Conservation (phyloP, 1,284 basidiomycete genomes). For the Entoloma clypeatum region DNA sequence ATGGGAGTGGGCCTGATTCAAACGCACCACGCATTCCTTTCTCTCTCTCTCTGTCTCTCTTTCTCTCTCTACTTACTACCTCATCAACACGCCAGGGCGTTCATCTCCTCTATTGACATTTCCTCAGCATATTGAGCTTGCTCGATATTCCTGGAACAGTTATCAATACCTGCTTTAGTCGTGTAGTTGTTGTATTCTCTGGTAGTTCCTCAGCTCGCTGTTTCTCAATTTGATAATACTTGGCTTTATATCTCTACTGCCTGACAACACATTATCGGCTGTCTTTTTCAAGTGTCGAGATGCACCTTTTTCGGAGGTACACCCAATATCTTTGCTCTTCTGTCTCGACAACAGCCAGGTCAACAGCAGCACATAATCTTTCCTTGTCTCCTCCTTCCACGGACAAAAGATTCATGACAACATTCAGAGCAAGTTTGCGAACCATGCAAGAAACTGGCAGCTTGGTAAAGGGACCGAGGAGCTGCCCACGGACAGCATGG, state of each 20-base stretch:
- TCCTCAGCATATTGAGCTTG: conserved; percentile 16
- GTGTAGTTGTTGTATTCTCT: conserved; percentile 21
- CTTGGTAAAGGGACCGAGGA: conserved; percentile 73
- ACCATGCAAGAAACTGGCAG: conserved; percentile 38
- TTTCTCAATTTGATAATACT: too few species aligned
- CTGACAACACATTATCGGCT: too few species aligned
- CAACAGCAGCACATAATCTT: conserved; percentile 34
- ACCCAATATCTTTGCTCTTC: conserved; percentile 43
- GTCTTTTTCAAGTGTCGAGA: too few species aligned
- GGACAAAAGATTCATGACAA: conserved; percentile 28
- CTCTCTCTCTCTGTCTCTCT: conserved; percentile 16
- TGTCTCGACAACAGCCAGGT: conserved; percentile 37
- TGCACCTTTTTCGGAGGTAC: conserved; percentile 19
- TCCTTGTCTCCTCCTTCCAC: conserved; percentile 20
- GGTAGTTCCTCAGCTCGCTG: conserved; percentile 3
- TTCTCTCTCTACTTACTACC: conserved; percentile 21
- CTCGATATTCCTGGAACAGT: conserved; percentile 17
- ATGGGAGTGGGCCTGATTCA: conserved; percentile 55
- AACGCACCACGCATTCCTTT: conserved; percentile 15
- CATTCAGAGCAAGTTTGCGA: conserved; percentile 37
- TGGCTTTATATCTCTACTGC: too few species aligned
- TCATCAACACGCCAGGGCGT: conserved; percentile 24
- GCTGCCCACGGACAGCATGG: conserved; percentile 64
- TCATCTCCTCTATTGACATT: conserved; percentile 14
- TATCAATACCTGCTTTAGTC: conserved; percentile 24